Base-by-base conservation (phyloP, 257 asterid genomes). In the Solanum lycopersicoides region DNA sequence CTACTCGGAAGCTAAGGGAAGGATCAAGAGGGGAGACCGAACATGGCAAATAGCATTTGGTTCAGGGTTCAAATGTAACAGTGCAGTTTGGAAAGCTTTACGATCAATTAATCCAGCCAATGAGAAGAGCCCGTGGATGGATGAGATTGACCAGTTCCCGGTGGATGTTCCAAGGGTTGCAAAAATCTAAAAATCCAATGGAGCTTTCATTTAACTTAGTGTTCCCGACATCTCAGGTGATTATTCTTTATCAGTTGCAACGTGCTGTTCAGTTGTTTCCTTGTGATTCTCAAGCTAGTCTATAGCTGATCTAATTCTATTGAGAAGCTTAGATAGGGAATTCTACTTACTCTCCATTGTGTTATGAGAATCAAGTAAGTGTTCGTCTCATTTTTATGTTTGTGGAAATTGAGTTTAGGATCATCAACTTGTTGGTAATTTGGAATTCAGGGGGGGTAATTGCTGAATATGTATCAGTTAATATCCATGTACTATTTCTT, bases 31-130 rank as follows among this genome's bases (percentile, higher is more conserved):
- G 59, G 91, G 90, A 71, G 91, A 89, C 83, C 68, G 91, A 85
- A 82, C 83, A 13, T 88, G 91, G 91, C 91, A 89, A 82, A 89
- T 89, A 45, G 90, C 91, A 6, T 89, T 89, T 39, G 91, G 91
- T 16, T 89, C 91, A 12, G 91, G 91, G 21, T 89, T 89, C 71
- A 89, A 89, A 50, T 89, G 91, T 71, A 89, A 89, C 87, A 89
- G 91, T 65, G 90, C 91, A 4, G 91, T 88, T 15, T 89, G 91
- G 91, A 82, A 71, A 85, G 91, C 91, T 85, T 87, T 88, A 45
- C 88, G 89, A 83, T 66, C 87, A 15, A 86, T 89, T 35, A 87
- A 89, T 82, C 91, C 91, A 3, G 90, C 87, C 14, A 89, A 86
- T 87, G 91, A 89, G 88, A 88, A 86, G 89, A 89, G 39, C 37